Evolutionary conservation across 2,329 filamentous ascomycete genomes (phyloP).

Genomic region (Drechslerella dactyloides): DNA sequence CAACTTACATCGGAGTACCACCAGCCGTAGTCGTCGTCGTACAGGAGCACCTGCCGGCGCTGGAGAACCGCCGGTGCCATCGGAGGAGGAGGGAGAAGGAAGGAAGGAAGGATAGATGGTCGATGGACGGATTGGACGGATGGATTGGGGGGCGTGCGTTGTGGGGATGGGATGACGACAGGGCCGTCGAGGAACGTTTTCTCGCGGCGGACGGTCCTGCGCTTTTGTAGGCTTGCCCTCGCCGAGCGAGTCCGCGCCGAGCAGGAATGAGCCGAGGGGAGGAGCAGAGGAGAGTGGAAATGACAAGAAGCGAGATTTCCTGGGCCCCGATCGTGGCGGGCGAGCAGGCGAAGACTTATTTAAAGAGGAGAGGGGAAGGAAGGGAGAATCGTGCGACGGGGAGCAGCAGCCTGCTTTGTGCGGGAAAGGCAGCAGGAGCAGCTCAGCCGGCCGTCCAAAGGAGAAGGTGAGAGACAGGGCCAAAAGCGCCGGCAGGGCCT

Average conservation of each 20-base stretch:
- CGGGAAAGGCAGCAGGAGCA: too few relatives aligned
- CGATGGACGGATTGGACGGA: background rate
- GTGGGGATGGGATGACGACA: slow-evolving; percentile 3
- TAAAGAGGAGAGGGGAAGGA: too few relatives aligned
- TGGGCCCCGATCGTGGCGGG: too few relatives aligned
- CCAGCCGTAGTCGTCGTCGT: slow-evolving; percentile 44
- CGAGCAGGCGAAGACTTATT: too few relatives aligned
- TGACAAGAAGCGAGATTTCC: background rate
- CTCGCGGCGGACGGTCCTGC: background rate
- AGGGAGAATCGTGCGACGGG: too few relatives aligned
- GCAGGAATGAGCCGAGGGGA: background rate
- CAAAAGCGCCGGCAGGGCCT: too few relatives aligned
- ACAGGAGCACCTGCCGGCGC: slow-evolving; percentile 27
- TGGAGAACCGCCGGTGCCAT: slow-evolving; percentile 31
- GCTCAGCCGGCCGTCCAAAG: too few relatives aligned
- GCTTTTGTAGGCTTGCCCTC: slow-evolving; percentile 7
- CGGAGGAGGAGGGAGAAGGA: background rate
- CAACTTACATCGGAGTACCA: slow-evolving; percentile 47
- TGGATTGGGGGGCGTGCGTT: slow-evolving; percentile 5
- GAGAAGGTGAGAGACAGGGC: too few relatives aligned
- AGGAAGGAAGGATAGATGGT: background rate
- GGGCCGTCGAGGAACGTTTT: background rate
- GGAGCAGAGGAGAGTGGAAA: background rate
- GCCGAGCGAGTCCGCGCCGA: background rate
- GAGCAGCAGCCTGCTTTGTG: too few relatives aligned